A percentile compares a stretch with the other conserved stretches of the same genome.
Conservation (phyloP, 257 asterid genomes). For the Solanum appendiculatum region DNA sequence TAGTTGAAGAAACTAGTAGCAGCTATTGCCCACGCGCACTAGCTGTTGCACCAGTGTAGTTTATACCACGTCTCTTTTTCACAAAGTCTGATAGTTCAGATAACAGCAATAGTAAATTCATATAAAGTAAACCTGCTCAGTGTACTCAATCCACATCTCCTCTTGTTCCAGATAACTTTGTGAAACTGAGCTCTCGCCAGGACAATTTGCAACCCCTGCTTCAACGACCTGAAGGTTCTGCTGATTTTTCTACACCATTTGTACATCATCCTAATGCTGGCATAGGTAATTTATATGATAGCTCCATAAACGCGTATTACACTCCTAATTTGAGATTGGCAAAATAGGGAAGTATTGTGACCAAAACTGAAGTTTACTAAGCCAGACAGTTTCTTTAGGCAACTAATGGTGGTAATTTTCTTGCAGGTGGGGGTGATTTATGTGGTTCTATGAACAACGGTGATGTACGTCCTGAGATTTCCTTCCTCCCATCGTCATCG, state of each 20-base stretch:
- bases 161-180: background rate
- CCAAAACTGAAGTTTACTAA: background rate
- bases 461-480: background rate
- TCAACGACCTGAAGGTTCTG: background rate
- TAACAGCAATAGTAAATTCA: background rate
- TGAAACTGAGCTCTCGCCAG: background rate
- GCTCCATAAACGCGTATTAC: background rate
- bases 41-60: conserved; percentile 4
- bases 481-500: background rate
- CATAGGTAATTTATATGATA: background rate
- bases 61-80: conserved; percentile 28
- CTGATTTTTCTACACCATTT: background rate
- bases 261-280: background rate
- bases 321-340: background rate
- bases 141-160: background rate
- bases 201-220: background rate
- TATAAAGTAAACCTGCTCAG: conserved; percentile 7
- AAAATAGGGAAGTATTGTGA: background rate
- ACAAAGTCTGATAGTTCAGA: background rate
- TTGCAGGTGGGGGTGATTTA: background rate
- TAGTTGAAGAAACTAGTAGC: conserved; percentile 1
- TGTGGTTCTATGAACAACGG: too few relatives aligned
- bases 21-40: background rate
- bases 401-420: background rate
- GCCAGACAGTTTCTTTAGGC: background rate